phyloP scores from a whole-genome alignment of 1,284 basidiomycete genomes.

The Apiotrichum gamsii region DNA sequence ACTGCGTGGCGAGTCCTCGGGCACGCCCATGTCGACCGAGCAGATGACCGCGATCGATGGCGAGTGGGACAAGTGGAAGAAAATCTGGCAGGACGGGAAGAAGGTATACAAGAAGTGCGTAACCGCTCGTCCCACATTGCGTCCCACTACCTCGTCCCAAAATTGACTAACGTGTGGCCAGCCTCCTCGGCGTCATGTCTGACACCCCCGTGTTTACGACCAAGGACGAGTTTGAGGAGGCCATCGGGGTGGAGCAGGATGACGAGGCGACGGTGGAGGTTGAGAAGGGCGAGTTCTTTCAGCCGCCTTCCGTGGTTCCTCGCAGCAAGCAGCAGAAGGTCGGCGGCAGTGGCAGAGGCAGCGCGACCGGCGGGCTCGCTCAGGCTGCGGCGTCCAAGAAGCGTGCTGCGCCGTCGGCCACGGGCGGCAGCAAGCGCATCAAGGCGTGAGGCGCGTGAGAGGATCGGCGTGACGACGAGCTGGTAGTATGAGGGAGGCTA shows the following conservation, averaged over 20 bases:
- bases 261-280: slow-evolving; percentile 35
- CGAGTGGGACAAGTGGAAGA: slow-evolving; percentile 43
- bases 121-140: no score
- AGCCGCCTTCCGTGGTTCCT: background rate
- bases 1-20: slow-evolving; percentile 17
- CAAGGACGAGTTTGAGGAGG: slow-evolving; percentile 35
- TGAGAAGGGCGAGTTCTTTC: slow-evolving; percentile 39
- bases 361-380: no score
- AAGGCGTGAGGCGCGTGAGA: no score
- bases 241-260: slow-evolving; percentile 38
- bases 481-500: no score
- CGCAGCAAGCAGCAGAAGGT: no score
- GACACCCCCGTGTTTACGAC: slow-evolving; percentile 24
- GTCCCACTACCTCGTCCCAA: no score
- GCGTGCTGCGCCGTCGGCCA: no score
- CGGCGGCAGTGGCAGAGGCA: no score
- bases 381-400: no score
- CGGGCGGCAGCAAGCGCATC: no score
- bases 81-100: slow-evolving; percentile 39
- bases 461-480: no score
- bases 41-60: slow-evolving; percentile 38
- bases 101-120: slow-evolving; percentile 45
- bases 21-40: slow-evolving; percentile 27
- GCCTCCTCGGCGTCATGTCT: slow-evolving; percentile 29
- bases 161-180: slow-evolving; percentile 7